phyloP scores from a whole-genome alignment of 306 rosid genomes.

The Malus asiatica region DNA sequence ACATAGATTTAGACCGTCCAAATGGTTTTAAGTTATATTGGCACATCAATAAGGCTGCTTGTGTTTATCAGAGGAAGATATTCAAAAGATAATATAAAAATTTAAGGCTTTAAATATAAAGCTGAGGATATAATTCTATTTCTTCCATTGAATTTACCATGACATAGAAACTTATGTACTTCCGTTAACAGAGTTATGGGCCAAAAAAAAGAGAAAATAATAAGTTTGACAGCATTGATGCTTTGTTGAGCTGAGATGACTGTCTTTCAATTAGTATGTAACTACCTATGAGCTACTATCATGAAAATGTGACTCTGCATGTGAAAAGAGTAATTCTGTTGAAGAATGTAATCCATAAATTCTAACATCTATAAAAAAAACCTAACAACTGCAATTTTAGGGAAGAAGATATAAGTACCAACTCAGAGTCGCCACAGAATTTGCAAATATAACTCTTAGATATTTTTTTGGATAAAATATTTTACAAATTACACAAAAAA shows the following conservation, averaged over 20 bases:
- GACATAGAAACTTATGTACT: neutral
- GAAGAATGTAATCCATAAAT: neutral
- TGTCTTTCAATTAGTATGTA: neutral
- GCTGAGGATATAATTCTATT: neutral
- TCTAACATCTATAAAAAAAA: neutral
- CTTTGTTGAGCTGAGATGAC: neutral
- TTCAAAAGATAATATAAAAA: neutral
- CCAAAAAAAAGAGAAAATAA: neutral
- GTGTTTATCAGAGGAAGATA: neutral
- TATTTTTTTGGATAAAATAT: neutral
- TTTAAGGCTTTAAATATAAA: neutral
- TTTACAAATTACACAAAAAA: neutral
- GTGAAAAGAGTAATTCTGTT: neutral
- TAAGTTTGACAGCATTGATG: neutral
- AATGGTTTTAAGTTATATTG: neutral
- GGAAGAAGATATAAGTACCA: neutral
- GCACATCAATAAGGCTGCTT: neutral
- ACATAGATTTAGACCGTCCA: neutral
- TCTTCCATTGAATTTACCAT: neutral
- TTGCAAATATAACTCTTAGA: neutral
- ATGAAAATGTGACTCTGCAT: neutral
- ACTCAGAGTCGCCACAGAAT: neutral
- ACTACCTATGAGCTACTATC: neutral
- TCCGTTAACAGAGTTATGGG: neutral
- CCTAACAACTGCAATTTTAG: neutral